phyloP scores from a whole-genome alignment of 2,329 filamentous ascomycete genomes.

The Zymoseptoria tritici region DNA sequence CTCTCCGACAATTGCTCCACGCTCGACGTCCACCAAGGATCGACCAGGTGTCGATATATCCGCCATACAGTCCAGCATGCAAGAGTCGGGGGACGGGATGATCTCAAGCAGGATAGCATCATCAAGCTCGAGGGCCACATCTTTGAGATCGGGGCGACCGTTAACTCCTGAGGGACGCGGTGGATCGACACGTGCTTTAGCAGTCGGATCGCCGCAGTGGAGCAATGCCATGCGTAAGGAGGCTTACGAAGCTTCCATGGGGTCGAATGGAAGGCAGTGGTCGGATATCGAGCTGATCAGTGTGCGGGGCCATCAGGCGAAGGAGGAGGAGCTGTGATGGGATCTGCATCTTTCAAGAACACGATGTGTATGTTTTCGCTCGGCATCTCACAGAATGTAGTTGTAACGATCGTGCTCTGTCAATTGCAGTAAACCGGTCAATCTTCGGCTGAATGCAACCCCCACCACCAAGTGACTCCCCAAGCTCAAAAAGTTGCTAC shows the following conservation, averaged over 20 bases:
- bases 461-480: background rate
- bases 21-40: background rate
- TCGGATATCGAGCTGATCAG: slow-evolving; percentile 23
- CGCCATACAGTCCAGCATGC: background rate
- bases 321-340: slow-evolving; percentile 26
- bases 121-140: slow-evolving; percentile 1
- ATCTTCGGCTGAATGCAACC: background rate
- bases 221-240: slow-evolving; percentile 15
- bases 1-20: background rate
- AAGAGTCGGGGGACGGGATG: background rate
- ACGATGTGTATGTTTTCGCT: background rate
- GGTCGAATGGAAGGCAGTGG: slow-evolving; percentile 16
- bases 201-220: slow-evolving; percentile 5
- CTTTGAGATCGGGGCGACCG: background rate
- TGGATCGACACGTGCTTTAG: background rate
- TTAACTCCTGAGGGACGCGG: background rate
- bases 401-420: background rate
- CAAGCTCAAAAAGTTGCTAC: background rate
- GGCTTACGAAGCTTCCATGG: slow-evolving; percentile 22
- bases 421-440: background rate
- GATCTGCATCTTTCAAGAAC: background rate
- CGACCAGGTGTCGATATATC: background rate
- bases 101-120: background rate
- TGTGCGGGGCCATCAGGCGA: slow-evolving; percentile 21
- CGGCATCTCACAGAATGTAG: background rate